Percentiles rank a stretch among this genome's conserved stretches.
These are phyloP conservation scores for Colletotrichum tamarilloi DNA, from an alignment of 2,329 filamentous ascomycete genomes.

Conservation along the genomic window DNA sequence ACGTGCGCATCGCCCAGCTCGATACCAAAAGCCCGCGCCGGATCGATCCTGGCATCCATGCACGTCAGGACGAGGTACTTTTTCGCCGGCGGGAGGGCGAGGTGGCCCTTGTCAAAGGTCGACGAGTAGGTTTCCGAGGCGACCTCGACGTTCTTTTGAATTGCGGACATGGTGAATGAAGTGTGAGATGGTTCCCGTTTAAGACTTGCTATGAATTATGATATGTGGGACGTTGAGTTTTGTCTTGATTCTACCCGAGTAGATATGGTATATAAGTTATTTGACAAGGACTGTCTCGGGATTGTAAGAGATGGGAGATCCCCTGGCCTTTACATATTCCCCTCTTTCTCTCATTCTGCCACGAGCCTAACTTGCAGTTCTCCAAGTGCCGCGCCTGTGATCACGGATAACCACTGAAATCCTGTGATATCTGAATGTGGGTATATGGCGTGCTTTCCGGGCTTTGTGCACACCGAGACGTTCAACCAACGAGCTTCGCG, in stretches of 20 bases:
- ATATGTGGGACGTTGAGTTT: neutral
- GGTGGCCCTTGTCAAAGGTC: conserved; percentile 71
- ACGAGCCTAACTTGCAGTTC: neutral
- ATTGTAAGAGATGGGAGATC: conserved; percentile 3
- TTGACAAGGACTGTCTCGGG: neutral
- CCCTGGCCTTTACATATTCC: conserved; percentile 4
- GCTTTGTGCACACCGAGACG: neutral
- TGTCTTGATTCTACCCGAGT: neutral
- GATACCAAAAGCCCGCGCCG: conserved; percentile 76
- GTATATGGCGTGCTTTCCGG: conserved; percentile 32
- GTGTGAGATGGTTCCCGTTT: neutral
- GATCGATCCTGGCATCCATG: conserved; percentile 83
- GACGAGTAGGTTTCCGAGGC: conserved; percentile 32
- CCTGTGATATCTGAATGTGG: conserved; percentile 25
- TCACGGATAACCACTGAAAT: neutral
- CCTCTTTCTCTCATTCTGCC: neutral
- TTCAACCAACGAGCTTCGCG: conserved; percentile 16
- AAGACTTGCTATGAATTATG: neutral
- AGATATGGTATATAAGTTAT: neutral
- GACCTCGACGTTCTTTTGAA: conserved; percentile 34
- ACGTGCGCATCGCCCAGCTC: conserved; percentile 81
- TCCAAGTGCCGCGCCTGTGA: neutral
- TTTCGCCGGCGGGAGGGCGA: conserved; percentile 76
- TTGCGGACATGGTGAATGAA: conserved; percentile 25
- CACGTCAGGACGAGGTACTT: conserved; percentile 76